Base-by-base conservation (phyloP, 768 basidiomycete species). In the Lactarius sp. region DNA sequence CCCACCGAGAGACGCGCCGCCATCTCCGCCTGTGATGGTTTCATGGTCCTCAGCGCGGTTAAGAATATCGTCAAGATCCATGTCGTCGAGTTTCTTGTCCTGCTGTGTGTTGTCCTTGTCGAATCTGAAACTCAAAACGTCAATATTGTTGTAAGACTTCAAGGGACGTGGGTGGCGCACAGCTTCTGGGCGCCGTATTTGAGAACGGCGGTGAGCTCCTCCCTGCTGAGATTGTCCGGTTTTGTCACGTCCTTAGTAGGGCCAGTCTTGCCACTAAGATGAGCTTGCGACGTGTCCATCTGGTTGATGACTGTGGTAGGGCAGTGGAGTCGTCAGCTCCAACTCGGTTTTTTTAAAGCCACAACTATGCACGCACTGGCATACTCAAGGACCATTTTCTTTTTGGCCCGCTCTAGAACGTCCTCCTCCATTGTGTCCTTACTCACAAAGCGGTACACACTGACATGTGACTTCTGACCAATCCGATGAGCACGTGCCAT, bases 401-500 rank as follows among this genome's bases (percentile, higher is more conserved):
- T 92, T 83, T 95, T 95, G 12, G 97, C 97, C 56, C 96, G 84
- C 77, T 99, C 96, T 52, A 99, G 83, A 20, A 98, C 90, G 71
- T 98, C 97, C 77, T 98, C 97, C 76, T 98, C 97, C 86, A 98
- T 97, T 20, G 96, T 98, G 71, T 98, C 97, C 77, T 98, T 98
- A 72, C 93, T 95, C 71, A 99, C 94, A 73, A 98, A 94, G 33
- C 96, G 89, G 75, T 98, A 98, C 53, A 99, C 97, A 72, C 87
- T 98, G 70, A 99, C 97, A 76, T 99, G 97, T 42, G 89, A 91
- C 78, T 98, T 98, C 75, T 98, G 97, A 4, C 97, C 97, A 71
- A 99, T 98, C 64, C 97, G 90, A 78, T 99, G 97, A 0, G 97
- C 97, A 65, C 97, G 88, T 60, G 97, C 97, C 97, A 98, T 98